Evolutionary conservation across 371 early-diverging fungal genomes (phyloP).

Genomic region (Batkoa obscura): DNA sequence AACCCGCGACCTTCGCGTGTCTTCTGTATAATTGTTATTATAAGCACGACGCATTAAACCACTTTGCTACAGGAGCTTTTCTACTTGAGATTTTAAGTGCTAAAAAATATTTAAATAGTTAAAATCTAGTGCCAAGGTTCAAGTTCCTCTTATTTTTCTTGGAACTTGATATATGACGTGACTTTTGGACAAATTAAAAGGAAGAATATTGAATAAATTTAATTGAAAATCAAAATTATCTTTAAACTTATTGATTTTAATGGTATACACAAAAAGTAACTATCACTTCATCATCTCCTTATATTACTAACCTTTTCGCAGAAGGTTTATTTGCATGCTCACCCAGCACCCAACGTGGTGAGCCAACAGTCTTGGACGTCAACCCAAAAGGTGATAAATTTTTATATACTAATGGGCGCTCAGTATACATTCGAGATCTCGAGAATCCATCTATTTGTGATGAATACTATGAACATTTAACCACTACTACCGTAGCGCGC

Average conservation of each 20-base stretch:
- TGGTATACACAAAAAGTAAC: too few relatives aligned
- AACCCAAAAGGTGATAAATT: slow-evolving; percentile 76
- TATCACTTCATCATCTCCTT: too few relatives aligned
- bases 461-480: slow-evolving; percentile 70
- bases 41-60: slow-evolving; percentile 8
- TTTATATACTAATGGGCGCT: slow-evolving; percentile 76
- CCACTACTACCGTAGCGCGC: slow-evolving; percentile 62
- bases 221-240: too few relatives aligned
- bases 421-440: slow-evolving; percentile 71
- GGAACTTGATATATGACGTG: too few relatives aligned
- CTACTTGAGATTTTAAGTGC: too few relatives aligned
- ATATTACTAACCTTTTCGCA: too few relatives aligned
- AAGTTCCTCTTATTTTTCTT: too few relatives aligned
- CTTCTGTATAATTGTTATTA: slow-evolving; percentile 2
- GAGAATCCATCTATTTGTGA: slow-evolving; percentile 61
- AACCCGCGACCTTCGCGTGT: slow-evolving; percentile 9
- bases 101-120: too few relatives aligned
- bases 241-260: too few relatives aligned
- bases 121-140: too few relatives aligned
- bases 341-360: slow-evolving; percentile 66
- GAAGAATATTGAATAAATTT: too few relatives aligned
- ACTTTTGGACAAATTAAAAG: too few relatives aligned
- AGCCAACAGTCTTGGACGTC: slow-evolving; percentile 52
- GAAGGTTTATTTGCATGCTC: slow-evolving; percentile 50
- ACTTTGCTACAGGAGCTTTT: slow-evolving; percentile 7